Evolutionary conservation across 2,329 filamentous ascomycete genomes (phyloP).

Genomic region (Chrysosporium queenslandicum): DNA sequence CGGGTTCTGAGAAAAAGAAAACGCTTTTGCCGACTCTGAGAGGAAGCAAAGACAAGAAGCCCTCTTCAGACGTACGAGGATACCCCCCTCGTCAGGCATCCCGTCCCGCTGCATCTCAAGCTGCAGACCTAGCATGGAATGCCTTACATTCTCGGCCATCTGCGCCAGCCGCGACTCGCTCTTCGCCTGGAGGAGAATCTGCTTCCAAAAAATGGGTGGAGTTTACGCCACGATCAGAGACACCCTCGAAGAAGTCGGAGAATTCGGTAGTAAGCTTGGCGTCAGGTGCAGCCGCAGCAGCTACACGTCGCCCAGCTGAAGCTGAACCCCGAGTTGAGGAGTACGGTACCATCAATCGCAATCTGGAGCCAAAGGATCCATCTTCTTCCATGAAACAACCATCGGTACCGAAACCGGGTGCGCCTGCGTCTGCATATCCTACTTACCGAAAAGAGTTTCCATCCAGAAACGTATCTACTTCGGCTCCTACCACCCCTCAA

Average conservation of each 20-base stretch:
- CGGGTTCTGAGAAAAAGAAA: constrained; percentile 12
- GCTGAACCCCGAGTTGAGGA: constrained; percentile 9
- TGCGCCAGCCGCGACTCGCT: constrained; percentile 17
- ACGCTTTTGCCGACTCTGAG: constrained; percentile 13
- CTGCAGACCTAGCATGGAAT: constrained; percentile 54
- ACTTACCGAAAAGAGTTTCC: constrained; percentile 30
- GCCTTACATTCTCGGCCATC: constrained; percentile 11
- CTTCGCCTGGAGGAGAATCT: constrained; percentile 16
- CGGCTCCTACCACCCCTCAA: neutral
- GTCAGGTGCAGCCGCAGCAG: constrained; percentile 16
- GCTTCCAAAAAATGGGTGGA: constrained; percentile 20
- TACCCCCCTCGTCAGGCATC: constrained; percentile 6
- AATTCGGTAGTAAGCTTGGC: constrained; percentile 5
- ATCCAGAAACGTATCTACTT: constrained; percentile 19
- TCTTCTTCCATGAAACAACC: constrained; percentile 9
- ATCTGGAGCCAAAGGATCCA: constrained; percentile 20
- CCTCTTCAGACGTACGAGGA: constrained; percentile 20
- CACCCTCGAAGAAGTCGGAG: neutral
- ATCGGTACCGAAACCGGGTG: constrained; percentile 14
- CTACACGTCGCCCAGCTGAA: constrained; percentile 10
- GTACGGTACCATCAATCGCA: constrained; percentile 15
- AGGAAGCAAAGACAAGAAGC: constrained; percentile 12
- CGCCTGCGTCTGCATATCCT: constrained; percentile 33
- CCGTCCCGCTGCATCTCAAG: constrained; percentile 43
- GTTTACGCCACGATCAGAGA: constrained; percentile 11